Base-by-base conservation (phyloP, 257 asterid species). In the Apocynum venetum region DNA sequence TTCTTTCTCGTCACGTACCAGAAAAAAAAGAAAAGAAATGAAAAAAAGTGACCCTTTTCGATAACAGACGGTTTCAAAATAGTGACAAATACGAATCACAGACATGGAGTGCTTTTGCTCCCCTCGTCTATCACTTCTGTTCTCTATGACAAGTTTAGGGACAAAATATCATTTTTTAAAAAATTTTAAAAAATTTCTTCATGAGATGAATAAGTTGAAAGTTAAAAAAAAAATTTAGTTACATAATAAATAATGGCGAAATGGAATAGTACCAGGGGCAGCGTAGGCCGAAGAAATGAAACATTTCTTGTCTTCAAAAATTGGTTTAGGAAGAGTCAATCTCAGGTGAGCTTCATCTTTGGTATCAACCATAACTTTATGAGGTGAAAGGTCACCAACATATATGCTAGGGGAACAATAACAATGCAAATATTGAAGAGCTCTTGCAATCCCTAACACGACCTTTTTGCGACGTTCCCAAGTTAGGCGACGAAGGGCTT, bases 381-480 rank as follows among this genome's bases (percentile, higher is more conserved):
- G 78, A 3, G 91, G 47, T 0, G 89, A 70, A 49, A 93, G 70
- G 6, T 89, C 88, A 1, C 95, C 97, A 7, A 83, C 85, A 15
- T 80, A 5, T 43, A 90, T 78, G n/a, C 84, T 63, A 20, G 93
- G 91, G 1, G 88, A 83, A 67, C 89, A 84, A 40, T 35, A n/a
- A 57, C 80, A 80, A 60, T 90, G 97, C 82, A 92, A 77, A 67
- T 93, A 90, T 53, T 80, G 79, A 6, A 93, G 85, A 8, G 96
- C 97, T 78, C 83, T 88, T 0, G 91, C 84, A 6, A 92, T 84
- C 65, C 93, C 96, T 5, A 82, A 25, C 13, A 96, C 97, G 6
- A 92, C 85, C 51, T 84, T 92, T n/a, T 84, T 79, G 31, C 98
- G 86, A 36, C 80, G 81, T 12, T 73, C 87, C 97, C 93, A 93